Evolutionary conservation across 2,329 filamentous ascomycete species (phyloP), one percentile per base, ranked within the genome.

Genomic region (Diaporthe destruens): DNA sequence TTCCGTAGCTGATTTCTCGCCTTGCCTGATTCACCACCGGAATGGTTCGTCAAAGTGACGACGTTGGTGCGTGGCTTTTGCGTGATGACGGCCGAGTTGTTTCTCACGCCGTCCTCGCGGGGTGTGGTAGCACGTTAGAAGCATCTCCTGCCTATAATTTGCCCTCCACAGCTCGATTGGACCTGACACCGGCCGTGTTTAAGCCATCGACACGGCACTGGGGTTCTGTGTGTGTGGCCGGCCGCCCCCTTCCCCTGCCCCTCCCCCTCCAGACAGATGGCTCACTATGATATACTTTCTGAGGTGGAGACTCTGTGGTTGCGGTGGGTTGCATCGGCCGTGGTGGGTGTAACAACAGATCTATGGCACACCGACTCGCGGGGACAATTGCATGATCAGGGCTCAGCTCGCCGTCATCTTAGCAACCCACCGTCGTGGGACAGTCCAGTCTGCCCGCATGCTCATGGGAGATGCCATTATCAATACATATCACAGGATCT

Each of bases 291-390:
- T 65, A 65, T 44, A 65, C 3, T 65, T 65, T 51, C 47, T 5
- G 47, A 25, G 51, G 61, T 51, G 61, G 61, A 65, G 44, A 65
- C 47, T 18, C 29, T 36, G 44, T 53, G n/a, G 29, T 65, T 20
- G 59, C 32, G 44, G 61, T 65, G 61, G 61, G 61, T 65, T 65
- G 61, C 61, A 65, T 65, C 61, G 18, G 29, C 20, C 23, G 44
- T 65, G 47, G 61, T 65, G 61, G 20, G 47, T 65, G 61, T 34
- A 65, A 65, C 61, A 44, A 65, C 44, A 65, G 61, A 65, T 65
- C 61, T 65, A 51, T 44, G 20, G 36, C 44, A 65, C 42, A 65
- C 61, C 61, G 61, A 65, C 61, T 65, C 61, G 61, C 44, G 61
- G 29, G 61, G 61, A 25, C 32, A 34, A 65, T 51, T 65, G 61